Conservation (phyloP, 768 basidiomycete genomes). For the Panaeolus cyanescens region DNA sequence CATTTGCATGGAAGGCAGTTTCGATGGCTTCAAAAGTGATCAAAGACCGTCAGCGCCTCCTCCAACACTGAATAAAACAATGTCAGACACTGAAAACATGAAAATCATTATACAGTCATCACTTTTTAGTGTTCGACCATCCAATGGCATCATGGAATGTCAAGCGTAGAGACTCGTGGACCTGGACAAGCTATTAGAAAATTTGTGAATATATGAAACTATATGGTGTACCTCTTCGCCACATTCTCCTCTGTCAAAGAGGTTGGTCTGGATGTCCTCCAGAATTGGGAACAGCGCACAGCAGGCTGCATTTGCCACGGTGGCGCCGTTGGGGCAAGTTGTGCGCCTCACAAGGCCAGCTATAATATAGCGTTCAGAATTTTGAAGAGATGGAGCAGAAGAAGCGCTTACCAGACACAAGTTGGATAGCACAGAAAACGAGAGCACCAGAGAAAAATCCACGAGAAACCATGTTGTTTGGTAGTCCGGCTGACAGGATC, state of each 20-base stretch:
- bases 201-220: neutral
- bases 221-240: conserved; percentile 24
- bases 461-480: neutral
- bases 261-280: conserved; percentile 37
- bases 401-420: neutral
- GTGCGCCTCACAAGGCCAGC: conserved; percentile 1
- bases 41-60: conserved; percentile 54
- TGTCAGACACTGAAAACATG: conserved; percentile 29
- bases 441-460: neutral
- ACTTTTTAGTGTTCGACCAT: conserved; percentile 36
- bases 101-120: conserved; percentile 9
- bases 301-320: conserved; percentile 33
- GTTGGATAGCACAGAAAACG: neutral
- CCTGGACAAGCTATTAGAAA: conserved; percentile 11
- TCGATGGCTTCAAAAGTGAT: conserved; percentile 46
- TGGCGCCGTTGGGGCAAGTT: conserved; percentile 25
- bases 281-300: conserved; percentile 41
- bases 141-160: conserved; percentile 49
- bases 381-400: neutral
- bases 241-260: conserved; percentile 32
- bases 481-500: neutral
- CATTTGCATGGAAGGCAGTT: conserved; percentile 42
- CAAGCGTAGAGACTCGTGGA: conserved; percentile 32
- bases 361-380: neutral
- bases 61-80: conserved; percentile 33